Percentiles rank a stretch among this genome's conserved stretches.
Conservation (phyloP, 2,329 filamentous ascomycete species). For the Colletotrichum aenigma region DNA sequence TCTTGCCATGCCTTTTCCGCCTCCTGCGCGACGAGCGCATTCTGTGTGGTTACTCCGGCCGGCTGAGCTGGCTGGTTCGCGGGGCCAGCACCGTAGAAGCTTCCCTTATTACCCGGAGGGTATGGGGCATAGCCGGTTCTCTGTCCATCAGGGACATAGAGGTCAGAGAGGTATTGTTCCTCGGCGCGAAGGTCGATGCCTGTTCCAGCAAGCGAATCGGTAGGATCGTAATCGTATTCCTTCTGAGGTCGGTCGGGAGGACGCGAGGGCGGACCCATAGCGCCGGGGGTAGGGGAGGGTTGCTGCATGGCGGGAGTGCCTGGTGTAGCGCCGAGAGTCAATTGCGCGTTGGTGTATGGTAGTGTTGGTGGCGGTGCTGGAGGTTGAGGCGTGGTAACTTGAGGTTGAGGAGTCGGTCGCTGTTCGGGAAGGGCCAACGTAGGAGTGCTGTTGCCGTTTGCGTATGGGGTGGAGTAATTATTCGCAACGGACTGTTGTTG, state of each 20-base stretch:
- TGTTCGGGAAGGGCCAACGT: conserved; percentile 24
- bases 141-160: conserved; percentile 57
- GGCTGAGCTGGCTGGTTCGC: conserved; percentile 65
- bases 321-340: conserved; percentile 16
- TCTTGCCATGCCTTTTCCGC: conserved; percentile 70
- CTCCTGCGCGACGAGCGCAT: conserved; percentile 68
- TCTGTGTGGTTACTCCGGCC: conserved; percentile 53
- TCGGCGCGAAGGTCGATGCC: conserved; percentile 88
- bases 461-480: background rate
- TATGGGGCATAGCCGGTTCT: conserved; percentile 61
- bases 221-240: conserved; percentile 72
- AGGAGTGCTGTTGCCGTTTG: conserved; percentile 33
- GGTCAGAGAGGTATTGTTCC: conserved; percentile 77
- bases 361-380: conserved; percentile 15
- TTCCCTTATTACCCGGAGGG: conserved; percentile 56
- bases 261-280: conserved; percentile 65
- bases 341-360: conserved; percentile 24
- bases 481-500: background rate
- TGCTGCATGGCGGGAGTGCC: conserved; percentile 15
- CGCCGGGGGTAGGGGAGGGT: conserved; percentile 34
- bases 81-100: conserved; percentile 69
- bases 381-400: conserved; percentile 21
- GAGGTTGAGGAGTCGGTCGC: conserved; percentile 21
- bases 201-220: conserved; percentile 82
- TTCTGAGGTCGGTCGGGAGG: conserved; percentile 67